Conservation (phyloP, 2,329 filamentous ascomycete species). For the Fusarium scirpi region DNA sequence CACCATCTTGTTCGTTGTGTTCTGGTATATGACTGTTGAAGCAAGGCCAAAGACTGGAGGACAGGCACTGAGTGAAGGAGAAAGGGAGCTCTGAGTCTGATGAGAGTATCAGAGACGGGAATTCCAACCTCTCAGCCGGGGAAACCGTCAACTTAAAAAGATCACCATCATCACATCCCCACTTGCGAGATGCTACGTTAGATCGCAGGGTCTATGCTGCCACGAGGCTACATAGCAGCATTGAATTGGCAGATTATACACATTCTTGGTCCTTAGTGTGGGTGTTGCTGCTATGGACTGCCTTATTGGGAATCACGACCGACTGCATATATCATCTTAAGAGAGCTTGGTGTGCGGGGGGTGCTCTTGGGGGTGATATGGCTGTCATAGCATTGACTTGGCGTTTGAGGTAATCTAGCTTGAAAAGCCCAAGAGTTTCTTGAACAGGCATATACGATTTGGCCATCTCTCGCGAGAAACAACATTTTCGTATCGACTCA, state of each 20-base stretch:
- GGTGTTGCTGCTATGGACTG: conserved; percentile 24
- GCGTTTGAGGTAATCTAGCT: not conserved
- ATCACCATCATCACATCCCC: conserved; percentile 9
- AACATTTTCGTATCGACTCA: not conserved
- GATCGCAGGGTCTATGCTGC: conserved; percentile 21
- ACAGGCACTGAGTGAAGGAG: not conserved
- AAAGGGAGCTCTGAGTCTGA: not conserved
- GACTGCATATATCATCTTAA: conserved; percentile 22
- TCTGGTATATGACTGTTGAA: not conserved
- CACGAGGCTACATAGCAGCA: conserved; percentile 33
- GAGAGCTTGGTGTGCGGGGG: conserved; percentile 35
- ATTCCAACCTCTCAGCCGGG: conserved; percentile 3
- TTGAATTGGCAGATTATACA: conserved; percentile 44
- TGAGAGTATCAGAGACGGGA: conserved; percentile 2
- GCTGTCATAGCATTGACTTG: not conserved
- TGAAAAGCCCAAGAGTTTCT: not conserved
- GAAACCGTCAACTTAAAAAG: conserved; percentile 17
- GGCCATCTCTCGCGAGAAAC: not conserved
- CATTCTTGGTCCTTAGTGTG: conserved; percentile 21
- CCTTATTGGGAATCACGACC: conserved; percentile 42
- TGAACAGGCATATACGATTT: not conserved
- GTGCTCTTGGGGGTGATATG: conserved; percentile 11
- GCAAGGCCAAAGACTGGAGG: not conserved
- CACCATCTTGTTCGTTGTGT: conserved; percentile 31
- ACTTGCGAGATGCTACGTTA: conserved; percentile 24